Percentiles rank a stretch among this genome's conserved stretches.
phyloP scores from a whole-genome alignment of 176 grass and related monocot species.

The Carex pumila region DNA sequence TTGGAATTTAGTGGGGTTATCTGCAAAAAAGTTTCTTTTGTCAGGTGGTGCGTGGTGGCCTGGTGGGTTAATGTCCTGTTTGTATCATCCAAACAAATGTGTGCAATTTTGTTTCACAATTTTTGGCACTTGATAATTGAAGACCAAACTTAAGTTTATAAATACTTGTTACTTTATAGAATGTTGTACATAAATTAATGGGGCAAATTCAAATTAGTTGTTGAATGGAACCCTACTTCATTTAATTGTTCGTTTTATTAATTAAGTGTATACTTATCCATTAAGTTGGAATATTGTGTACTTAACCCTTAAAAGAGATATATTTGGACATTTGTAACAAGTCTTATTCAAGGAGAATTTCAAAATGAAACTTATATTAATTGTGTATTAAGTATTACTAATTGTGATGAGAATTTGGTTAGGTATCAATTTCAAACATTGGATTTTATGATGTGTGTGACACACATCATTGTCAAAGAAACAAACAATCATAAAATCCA shows the following conservation, averaged over 20 bases:
- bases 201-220: background rate
- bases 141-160: background rate
- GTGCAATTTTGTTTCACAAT: background rate
- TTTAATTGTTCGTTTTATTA: slow-evolving; percentile 4
- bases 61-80: background rate
- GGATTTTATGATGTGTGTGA: slow-evolving; percentile 2
- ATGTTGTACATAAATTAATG: background rate
- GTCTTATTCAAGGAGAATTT: background rate
- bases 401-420: background rate
- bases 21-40: background rate
- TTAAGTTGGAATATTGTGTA: no score
- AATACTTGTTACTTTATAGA: background rate
- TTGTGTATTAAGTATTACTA: background rate
- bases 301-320: background rate
- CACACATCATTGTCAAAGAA: background rate
- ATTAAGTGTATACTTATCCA: no score
- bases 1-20: background rate
- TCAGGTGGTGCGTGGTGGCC: background rate
- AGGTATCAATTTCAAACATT: slow-evolving; percentile 12
- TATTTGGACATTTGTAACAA: background rate
- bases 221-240: slow-evolving; percentile 19
- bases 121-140: background rate
- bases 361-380: background rate
- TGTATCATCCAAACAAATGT: background rate
- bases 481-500: background rate